These are phyloP conservation scores for Ochetophila trinervis DNA, from an alignment of 306 rosid genomes.

Conservation along the genomic window DNA sequence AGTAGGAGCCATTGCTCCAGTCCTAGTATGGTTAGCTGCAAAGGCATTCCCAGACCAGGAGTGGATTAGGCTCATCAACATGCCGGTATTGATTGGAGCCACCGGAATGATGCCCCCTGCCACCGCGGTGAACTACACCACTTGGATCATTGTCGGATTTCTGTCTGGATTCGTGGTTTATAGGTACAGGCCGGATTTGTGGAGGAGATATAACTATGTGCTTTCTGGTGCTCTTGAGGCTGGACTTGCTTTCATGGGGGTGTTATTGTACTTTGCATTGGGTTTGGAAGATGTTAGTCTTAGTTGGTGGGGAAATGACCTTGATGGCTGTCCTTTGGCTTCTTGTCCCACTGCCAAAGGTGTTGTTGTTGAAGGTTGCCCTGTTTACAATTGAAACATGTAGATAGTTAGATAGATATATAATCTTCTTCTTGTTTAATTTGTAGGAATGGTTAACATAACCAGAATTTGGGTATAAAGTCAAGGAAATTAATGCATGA, in stretches of 20 bases:
- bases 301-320: constrained; percentile 83
- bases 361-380: constrained; percentile 47
- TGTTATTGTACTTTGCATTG: constrained; percentile 60
- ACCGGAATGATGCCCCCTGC: constrained; percentile 87
- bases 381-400: constrained; percentile 31
- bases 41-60: constrained; percentile 62
- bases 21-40: constrained; percentile 58
- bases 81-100: constrained; percentile 74
- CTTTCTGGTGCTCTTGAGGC: constrained; percentile 90
- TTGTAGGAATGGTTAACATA: no score
- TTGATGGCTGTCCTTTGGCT: constrained; percentile 80
- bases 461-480: no score
- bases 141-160: constrained; percentile 70
- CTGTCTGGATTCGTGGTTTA: constrained; percentile 67
- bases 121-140: constrained; percentile 71
- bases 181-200: constrained; percentile 66
- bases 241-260: constrained; percentile 92
- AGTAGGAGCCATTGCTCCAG: constrained; percentile 67
- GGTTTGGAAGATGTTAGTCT: constrained; percentile 54
- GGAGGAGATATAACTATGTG: constrained; percentile 77
- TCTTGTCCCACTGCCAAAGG: constrained; percentile 66
- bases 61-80: constrained; percentile 80
- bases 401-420: no score
- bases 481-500: no score
- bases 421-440: no score